These are phyloP conservation scores for Penstemon barbatus DNA, from an alignment of 257 asterid species.

Conservation along the genomic window DNA sequence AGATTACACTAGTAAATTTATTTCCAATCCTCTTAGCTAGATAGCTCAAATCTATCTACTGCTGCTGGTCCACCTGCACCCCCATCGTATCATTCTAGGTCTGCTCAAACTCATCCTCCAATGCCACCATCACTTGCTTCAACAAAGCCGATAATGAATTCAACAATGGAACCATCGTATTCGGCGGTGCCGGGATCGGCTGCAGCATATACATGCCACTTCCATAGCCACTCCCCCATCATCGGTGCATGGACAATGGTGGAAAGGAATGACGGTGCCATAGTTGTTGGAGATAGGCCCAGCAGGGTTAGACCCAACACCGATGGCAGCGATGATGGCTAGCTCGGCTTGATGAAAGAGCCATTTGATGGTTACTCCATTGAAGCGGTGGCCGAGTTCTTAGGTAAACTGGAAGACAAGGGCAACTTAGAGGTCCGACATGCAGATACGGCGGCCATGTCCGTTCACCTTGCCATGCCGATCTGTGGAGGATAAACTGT, in stretches of 20 bases:
- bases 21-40: too few relatives aligned
- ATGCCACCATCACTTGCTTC: too few relatives aligned
- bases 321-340: slow-evolving; percentile 35
- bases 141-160: slow-evolving; percentile 58
- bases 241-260: slow-evolving; percentile 26
- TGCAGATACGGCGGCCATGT: slow-evolving; percentile 37
- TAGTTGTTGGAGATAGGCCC: slow-evolving; percentile 21
- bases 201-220: slow-evolving; percentile 9
- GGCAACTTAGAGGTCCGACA: slow-evolving; percentile 30
- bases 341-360: slow-evolving; percentile 39
- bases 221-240: not conserved
- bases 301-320: slow-evolving; percentile 31
- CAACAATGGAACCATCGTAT: not conserved
- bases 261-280: not conserved
- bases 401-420: slow-evolving; percentile 35
- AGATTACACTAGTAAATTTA: too few relatives aligned
- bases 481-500: slow-evolving; percentile 10
- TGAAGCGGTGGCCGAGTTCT: slow-evolving; percentile 36
- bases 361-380: slow-evolving; percentile 18
- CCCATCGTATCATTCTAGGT: too few relatives aligned
- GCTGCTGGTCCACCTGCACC: too few relatives aligned
- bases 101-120: too few relatives aligned
- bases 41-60: too few relatives aligned
- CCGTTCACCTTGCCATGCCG: slow-evolving; percentile 39
- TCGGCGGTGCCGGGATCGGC: slow-evolving; percentile 22